Conservation (phyloP, 148 eudicot species). For the Nepenthes gracilis region DNA sequence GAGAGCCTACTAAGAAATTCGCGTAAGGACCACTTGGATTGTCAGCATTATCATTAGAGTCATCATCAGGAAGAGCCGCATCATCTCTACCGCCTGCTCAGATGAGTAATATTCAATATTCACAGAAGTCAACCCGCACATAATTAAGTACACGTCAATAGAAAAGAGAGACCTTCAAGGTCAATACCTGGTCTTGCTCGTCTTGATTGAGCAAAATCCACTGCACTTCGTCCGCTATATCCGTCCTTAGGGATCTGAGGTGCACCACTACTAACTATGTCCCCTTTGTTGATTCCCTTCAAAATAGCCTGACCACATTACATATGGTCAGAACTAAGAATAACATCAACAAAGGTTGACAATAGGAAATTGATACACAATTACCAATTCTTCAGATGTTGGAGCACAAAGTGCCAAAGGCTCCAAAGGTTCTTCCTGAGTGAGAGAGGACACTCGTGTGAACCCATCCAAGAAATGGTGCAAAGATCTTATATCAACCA, state of each 20-base stretch:
- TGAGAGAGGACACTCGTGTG: conserved; percentile 57
- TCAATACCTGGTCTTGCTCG: conserved; percentile 52
- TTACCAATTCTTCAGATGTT: conserved; percentile 70
- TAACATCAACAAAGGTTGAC: conserved; percentile 2
- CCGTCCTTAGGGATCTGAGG: conserved; percentile 78
- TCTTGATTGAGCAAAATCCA: conserved; percentile 50
- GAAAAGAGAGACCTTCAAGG: neutral
- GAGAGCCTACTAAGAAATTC: conserved; percentile 15
- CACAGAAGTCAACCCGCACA: conserved; percentile 3
- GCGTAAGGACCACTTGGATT: conserved; percentile 22
- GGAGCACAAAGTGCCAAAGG: conserved; percentile 77
- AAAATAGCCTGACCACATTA: conserved; percentile 44
- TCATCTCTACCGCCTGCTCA: conserved; percentile 69
- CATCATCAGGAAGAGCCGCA: conserved; percentile 33
- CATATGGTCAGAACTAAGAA: conserved; percentile 10
- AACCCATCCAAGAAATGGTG: conserved; percentile 38
- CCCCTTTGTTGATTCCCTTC: conserved; percentile 89
- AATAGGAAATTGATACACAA: neutral
- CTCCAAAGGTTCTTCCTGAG: conserved; percentile 63
- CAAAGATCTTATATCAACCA: conserved; percentile 34
- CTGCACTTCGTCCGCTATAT: conserved; percentile 46
- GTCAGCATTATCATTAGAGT: conserved; percentile 33
- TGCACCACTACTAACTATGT: conserved; percentile 73
- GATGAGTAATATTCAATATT: conserved; percentile 7
- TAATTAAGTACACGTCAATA: neutral